A percentile compares a stretch with the other conserved stretches of the same genome.
phyloP scores from a whole-genome alignment of 2,329 filamentous ascomycete genomes.

The Ophioceras dolichostomum region DNA sequence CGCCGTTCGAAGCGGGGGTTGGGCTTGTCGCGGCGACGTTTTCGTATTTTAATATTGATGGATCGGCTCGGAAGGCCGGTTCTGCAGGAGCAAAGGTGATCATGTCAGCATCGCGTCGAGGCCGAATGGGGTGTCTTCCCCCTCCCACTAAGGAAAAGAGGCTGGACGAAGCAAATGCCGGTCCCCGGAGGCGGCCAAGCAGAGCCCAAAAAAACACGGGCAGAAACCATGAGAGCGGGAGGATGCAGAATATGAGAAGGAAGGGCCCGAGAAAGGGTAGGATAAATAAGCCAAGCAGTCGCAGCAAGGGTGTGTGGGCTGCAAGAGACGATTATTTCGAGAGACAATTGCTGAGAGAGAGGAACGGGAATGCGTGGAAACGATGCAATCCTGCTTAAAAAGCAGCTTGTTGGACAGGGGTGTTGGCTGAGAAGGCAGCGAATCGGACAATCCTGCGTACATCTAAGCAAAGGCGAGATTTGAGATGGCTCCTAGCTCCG shows the following conservation, averaged over 20 bases:
- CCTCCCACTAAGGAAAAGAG: too few species aligned
- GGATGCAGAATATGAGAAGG: too few species aligned
- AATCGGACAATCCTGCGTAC: not conserved
- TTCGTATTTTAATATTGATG: not conserved
- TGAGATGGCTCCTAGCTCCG: too few species aligned
- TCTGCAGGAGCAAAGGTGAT: slow-evolving; percentile 3
- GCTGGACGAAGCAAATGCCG: not conserved
- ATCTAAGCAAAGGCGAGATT: not conserved
- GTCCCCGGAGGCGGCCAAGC: not conserved
- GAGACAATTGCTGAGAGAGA: too few species aligned
- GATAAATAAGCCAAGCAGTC: too few species aligned
- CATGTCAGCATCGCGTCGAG: slow-evolving; percentile 2
- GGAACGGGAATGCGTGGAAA: too few species aligned
- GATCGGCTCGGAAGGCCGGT: slow-evolving; percentile 1
- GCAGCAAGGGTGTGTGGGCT: too few species aligned
- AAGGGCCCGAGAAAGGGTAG: too few species aligned
- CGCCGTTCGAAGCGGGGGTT: not conserved
- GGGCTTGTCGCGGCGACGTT: not conserved
- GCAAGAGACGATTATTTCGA: too few species aligned
- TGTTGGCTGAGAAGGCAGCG: not conserved
- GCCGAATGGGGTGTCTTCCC: too few species aligned
- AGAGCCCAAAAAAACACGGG: too few species aligned
- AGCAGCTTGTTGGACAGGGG: not conserved
- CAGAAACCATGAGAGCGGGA: too few species aligned
- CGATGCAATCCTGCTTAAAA: not conserved